Conservation (phyloP, 805 yeast genomes). For the Myxozyma melibiosi region DNA sequence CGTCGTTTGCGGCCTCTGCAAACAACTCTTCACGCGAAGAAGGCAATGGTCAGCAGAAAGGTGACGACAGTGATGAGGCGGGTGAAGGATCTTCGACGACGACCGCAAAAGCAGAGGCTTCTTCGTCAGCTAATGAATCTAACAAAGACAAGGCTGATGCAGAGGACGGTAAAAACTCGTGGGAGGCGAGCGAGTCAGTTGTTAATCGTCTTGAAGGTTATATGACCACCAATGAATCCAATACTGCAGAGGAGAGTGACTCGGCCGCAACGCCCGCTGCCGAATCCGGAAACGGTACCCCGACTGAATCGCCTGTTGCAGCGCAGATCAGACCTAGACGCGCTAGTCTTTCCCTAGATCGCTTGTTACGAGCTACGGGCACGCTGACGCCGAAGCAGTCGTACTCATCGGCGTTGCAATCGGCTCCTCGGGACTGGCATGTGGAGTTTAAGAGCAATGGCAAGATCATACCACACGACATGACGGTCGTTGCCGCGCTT, state of each 20-base stretch:
- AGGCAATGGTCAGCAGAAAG: no score
- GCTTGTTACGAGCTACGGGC: constrained; percentile 1
- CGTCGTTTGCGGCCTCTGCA: constrained; percentile 28
- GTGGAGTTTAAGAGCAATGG: constrained; percentile 61
- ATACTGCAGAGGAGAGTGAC: no score
- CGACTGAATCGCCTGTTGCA: not conserved
- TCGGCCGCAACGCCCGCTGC: not conserved
- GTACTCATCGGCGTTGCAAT: constrained; percentile 29
- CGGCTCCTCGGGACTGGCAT: constrained; percentile 38
- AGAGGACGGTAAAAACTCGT: constrained; percentile 13
- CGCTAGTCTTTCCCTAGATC: not conserved
- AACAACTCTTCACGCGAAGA: constrained; percentile 3
- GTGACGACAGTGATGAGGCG: constrained; percentile 7
- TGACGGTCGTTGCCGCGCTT: constrained; percentile 74
- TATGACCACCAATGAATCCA: not conserved
- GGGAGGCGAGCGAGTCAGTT: not conserved
- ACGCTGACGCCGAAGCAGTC: constrained; percentile 21
- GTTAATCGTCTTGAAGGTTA: not conserved
- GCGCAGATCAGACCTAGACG: not conserved
- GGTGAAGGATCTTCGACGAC: not conserved
- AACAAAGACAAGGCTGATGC: not conserved
- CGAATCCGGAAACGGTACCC: constrained; percentile 9
- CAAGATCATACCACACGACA: constrained; percentile 57
- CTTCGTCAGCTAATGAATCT: not conserved
- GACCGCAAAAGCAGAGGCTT: not conserved